Conservation (phyloP, 768 basidiomycete species). For the Rhizopogon vinicolor region DNA sequence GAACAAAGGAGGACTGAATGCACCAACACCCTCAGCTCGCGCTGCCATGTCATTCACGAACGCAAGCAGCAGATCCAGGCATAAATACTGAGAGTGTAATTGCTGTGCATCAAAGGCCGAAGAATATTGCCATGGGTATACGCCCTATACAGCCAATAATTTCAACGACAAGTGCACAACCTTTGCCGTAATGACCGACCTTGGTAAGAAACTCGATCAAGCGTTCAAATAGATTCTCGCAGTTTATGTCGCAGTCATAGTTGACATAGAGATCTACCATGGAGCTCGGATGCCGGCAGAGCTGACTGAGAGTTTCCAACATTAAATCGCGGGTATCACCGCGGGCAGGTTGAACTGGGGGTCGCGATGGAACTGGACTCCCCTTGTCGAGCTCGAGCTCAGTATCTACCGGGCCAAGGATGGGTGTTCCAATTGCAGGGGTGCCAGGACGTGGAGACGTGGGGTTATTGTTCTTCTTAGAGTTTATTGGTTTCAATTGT, state of each 20-base stretch:
- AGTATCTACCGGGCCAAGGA: slow-evolving; percentile 31
- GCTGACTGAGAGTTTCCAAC: slow-evolving; percentile 79
- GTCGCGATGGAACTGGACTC: slow-evolving; percentile 45
- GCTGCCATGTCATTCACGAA: slow-evolving; percentile 87
- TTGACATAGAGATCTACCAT: slow-evolving; percentile 96
- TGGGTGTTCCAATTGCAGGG: slow-evolving; percentile 40
- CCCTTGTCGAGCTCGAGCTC: slow-evolving; percentile 45
- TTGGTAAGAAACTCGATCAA: slow-evolving; percentile 85
- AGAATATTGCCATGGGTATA: slow-evolving; percentile 66
- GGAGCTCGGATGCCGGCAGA: slow-evolving; percentile 81
- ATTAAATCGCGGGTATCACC: slow-evolving; percentile 88
- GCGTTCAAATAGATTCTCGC: slow-evolving; percentile 93
- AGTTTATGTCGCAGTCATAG: slow-evolving; percentile 96
- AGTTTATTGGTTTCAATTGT: slow-evolving; percentile 20
- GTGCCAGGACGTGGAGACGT: slow-evolving; percentile 53
- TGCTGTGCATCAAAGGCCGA: slow-evolving; percentile 60
- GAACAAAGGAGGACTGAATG: not conserved
- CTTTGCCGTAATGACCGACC: slow-evolving; percentile 36
- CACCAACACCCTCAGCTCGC: slow-evolving; percentile 48
- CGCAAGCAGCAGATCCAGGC: slow-evolving; percentile 80
- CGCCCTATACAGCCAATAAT: slow-evolving; percentile 46
- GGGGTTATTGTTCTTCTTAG: slow-evolving; percentile 29
- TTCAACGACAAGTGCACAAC: not conserved
- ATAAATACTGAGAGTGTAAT: slow-evolving; percentile 78
- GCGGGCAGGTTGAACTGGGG: slow-evolving; percentile 69